A percentile compares a stretch with the other conserved stretches of the same genome.
Evolutionary conservation across 345 rosid species (phyloP).

Genomic region (Lepidium didymum): DNA sequence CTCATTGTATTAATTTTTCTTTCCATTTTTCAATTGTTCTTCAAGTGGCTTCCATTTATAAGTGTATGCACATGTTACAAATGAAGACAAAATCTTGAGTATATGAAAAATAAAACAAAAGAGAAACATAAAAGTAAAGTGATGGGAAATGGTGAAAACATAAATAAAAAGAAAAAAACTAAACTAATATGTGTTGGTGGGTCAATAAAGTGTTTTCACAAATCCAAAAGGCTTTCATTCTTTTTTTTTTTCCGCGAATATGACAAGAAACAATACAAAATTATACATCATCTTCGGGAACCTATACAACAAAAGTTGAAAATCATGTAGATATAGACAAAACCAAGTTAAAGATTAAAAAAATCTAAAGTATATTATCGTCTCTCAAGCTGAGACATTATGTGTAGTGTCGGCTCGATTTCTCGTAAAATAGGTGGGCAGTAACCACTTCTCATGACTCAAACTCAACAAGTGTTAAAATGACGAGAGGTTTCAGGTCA

Average conservation of each 20-base stretch:
- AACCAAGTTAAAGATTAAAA: no score
- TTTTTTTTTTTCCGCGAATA: slow-evolving; percentile 28
- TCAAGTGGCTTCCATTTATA: neutral
- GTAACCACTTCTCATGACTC: no score
- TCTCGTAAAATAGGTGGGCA: no score
- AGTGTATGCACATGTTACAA: slow-evolving; percentile 3
- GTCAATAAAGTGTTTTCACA: slow-evolving; percentile 31
- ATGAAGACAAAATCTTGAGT: slow-evolving; percentile 23
- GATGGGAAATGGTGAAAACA: slow-evolving; percentile 14
- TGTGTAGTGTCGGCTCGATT: no score
- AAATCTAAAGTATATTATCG: no score
- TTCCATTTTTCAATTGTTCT: neutral
- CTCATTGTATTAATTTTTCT: neutral
- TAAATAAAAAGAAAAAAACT: slow-evolving; percentile 19
- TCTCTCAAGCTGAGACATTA: no score
- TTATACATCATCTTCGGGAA: no score
- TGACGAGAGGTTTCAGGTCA: no score
- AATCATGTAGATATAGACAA: no score
- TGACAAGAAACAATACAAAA: no score
- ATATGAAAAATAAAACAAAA: neutral
- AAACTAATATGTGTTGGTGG: slow-evolving; percentile 25
- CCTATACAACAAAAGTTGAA: no score
- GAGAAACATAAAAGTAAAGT: slow-evolving; percentile 6
- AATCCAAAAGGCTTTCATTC: slow-evolving; percentile 31
- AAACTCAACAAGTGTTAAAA: no score